Evolutionary conservation across 257 asterid genomes (phyloP).

Genomic region (Knoxia roxburghii): DNA sequence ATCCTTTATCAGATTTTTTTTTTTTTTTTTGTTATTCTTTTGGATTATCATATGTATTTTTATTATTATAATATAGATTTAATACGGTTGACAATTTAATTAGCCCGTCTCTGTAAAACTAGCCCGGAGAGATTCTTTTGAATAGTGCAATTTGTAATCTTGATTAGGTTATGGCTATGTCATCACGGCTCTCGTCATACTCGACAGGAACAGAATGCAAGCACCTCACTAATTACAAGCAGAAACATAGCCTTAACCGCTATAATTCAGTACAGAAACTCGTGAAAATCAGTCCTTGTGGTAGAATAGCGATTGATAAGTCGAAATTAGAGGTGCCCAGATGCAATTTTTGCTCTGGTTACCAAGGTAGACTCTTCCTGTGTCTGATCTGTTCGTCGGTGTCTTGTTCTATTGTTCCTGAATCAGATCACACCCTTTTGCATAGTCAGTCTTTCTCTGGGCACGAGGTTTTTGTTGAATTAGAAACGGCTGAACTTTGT

Average conservation of each 20-base stretch:
- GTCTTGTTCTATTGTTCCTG: conserved; percentile 33
- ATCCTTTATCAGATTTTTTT: too few relatives aligned
- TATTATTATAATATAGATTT: too few relatives aligned
- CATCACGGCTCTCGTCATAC: conserved; percentile 36
- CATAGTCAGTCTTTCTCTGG: conserved; percentile 43
- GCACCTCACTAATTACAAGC: conserved; percentile 66
- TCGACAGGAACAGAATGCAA: conserved; percentile 51
- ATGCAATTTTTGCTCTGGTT: conserved; percentile 53
- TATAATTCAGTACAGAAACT: conserved; percentile 44
- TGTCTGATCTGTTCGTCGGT: conserved; percentile 74
- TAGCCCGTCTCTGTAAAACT: too few relatives aligned
- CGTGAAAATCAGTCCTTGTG: conserved; percentile 45
- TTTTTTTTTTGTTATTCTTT: too few relatives aligned
- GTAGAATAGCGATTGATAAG: conserved; percentile 42
- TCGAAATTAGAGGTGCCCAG: conserved; percentile 40
- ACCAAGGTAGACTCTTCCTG: conserved; percentile 43
- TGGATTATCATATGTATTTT: too few relatives aligned
- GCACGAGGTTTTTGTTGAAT: conserved; percentile 54
- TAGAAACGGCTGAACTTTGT: conserved; percentile 63
- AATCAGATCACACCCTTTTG: conserved; percentile 45
- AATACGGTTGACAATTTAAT: too few relatives aligned
- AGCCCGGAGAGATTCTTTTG: too few relatives aligned
- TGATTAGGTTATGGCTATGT: conserved; percentile 28
- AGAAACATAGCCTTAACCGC: conserved; percentile 43
- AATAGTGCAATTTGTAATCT: neutral